Evolutionary conservation across 2,329 filamentous ascomycete species (phyloP).

Genomic region (Fusarium continuum): DNA sequence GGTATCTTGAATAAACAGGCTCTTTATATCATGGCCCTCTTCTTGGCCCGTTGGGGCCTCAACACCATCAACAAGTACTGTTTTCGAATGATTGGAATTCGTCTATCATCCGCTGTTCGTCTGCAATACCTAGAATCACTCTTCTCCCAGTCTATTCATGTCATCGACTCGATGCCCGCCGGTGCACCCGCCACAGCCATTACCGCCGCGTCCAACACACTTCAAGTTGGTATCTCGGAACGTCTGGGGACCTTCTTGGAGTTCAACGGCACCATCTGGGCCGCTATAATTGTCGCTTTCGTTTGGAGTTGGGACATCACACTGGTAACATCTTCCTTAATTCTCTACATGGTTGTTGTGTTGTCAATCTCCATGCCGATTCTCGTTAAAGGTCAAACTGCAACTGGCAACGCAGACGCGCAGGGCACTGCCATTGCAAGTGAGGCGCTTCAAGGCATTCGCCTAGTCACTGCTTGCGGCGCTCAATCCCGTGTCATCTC

Average conservation of each 20-base stretch:
- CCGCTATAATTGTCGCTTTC: slow-evolving; percentile 61
- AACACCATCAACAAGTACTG: slow-evolving; percentile 41
- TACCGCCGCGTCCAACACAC: slow-evolving; percentile 61
- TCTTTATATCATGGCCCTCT: slow-evolving; percentile 40
- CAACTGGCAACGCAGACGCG: slow-evolving; percentile 36
- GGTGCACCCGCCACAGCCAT: slow-evolving; percentile 63
- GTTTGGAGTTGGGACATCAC: slow-evolving; percentile 62
- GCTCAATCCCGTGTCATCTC: slow-evolving; percentile 50
- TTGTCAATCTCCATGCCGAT: slow-evolving; percentile 43
- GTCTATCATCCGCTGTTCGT: slow-evolving; percentile 60
- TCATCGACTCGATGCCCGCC: slow-evolving; percentile 59
- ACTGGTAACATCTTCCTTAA: slow-evolving; percentile 57
- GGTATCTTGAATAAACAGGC: slow-evolving; percentile 32
- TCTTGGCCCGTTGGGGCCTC: slow-evolving; percentile 37
- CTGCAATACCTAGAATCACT: slow-evolving; percentile 61
- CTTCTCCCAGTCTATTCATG: slow-evolving; percentile 60
- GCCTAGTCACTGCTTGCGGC: slow-evolving; percentile 57
- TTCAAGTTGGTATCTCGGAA: slow-evolving; percentile 65
- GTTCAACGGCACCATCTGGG: slow-evolving; percentile 52
- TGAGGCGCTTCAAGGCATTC: slow-evolving; percentile 53
- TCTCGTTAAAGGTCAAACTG: slow-evolving; percentile 30
- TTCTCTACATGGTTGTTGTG: slow-evolving; percentile 54
- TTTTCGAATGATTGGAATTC: slow-evolving; percentile 60
- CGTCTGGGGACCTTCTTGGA: slow-evolving; percentile 57
- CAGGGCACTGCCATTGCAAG: slow-evolving; percentile 55